These are phyloP conservation scores for Cicer judaicum DNA, from an alignment of 306 rosid genomes.

Conservation along the genomic window DNA sequence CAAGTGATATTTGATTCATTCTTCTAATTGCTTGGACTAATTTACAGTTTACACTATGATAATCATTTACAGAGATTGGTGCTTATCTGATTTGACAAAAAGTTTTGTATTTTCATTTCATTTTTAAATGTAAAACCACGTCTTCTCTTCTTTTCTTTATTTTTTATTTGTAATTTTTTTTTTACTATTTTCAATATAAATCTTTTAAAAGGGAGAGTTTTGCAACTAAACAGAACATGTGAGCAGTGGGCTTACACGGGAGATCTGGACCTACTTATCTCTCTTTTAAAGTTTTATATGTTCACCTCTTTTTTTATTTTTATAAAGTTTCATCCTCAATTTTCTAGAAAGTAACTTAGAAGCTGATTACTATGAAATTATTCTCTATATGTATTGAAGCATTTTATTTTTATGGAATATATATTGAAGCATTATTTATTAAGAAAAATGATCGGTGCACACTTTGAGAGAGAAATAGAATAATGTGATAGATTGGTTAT, in stretches of 20 bases:
- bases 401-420: not conserved
- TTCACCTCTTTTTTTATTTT: not conserved
- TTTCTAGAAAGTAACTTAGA: not conserved
- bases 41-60: not conserved
- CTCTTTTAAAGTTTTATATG: not conserved
- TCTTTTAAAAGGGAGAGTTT: no score
- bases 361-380: constrained; percentile 15
- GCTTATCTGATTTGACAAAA: no score
- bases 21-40: not conserved
- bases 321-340: not conserved
- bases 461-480: no score
- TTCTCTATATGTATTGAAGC: not conserved
- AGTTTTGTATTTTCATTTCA: no score
- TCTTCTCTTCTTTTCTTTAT: no score
- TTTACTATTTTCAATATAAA: no score
- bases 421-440: not conserved
- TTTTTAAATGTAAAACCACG: no score
- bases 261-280: not conserved
- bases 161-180: no score
- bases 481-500: no score
- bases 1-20: not conserved
- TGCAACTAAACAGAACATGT: no score
- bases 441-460: not conserved
- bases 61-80: not conserved
- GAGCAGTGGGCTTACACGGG: not conserved